Conservation (phyloP, 495 filamentous ascomycete genomes). For the Lasiosphaeria ovina region DNA sequence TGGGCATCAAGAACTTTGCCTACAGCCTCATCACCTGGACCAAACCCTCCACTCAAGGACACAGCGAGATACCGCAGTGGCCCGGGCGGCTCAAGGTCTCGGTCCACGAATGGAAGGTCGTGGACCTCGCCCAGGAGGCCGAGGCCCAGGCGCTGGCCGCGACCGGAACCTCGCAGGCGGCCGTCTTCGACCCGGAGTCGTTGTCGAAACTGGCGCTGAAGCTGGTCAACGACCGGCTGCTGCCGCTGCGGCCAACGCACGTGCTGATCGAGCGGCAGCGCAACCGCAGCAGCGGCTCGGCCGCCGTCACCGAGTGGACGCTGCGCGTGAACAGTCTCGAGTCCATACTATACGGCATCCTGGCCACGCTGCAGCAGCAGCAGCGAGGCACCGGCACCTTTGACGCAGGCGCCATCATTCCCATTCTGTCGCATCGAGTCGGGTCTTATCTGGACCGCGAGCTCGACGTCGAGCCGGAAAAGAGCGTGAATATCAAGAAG, state of each 20-base stretch:
- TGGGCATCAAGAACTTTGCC: conserved; percentile 84
- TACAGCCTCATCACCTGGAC: conserved; percentile 60
- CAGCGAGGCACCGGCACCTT: too few species aligned
- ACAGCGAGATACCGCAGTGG: not conserved
- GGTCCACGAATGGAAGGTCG: not conserved
- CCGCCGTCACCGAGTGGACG: conserved; percentile 82
- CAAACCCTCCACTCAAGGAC: conserved; percentile 7
- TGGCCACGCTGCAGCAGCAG: conserved; percentile 51
- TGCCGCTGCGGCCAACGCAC: conserved; percentile 58
- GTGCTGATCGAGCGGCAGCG: conserved; percentile 90
- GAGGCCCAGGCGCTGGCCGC: not conserved
- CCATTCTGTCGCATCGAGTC: conserved; percentile 42
- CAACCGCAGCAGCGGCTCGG: conserved; percentile 64
- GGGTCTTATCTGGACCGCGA: conserved; percentile 32
- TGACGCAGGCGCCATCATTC: conserved; percentile 15
- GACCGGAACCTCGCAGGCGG: conserved; percentile 6
- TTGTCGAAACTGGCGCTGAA: conserved; percentile 62
- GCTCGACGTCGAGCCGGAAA: not conserved
- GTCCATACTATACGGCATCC: conserved; percentile 78
- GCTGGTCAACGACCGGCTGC: conserved; percentile 54
- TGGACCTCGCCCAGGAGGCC: not conserved
- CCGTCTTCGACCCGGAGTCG: conserved; percentile 54
- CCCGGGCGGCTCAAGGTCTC: not conserved
- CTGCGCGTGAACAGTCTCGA: conserved; percentile 87
- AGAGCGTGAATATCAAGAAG: conserved; percentile 25